A percentile compares a stretch with the other conserved stretches of the same genome.
These are phyloP conservation scores for Colletotrichum plurivorum DNA, from an alignment of 2,329 filamentous ascomycete genomes.

Conservation along the genomic window DNA sequence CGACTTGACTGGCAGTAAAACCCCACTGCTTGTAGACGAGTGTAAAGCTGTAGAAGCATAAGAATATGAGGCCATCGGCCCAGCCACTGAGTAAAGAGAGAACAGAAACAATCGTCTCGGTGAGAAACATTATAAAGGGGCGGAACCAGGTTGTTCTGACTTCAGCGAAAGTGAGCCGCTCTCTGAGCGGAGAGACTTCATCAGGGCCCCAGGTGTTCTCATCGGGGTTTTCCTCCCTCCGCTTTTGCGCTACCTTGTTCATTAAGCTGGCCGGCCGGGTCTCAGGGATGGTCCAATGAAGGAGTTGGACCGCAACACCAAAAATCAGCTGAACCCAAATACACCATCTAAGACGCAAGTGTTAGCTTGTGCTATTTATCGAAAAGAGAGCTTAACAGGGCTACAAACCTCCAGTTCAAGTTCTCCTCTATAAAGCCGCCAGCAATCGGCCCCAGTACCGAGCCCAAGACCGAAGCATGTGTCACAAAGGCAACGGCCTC, in stretches of 20 bases:
- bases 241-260: conserved; percentile 83
- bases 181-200: conserved; percentile 74
- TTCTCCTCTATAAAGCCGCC: conserved; percentile 81
- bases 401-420: conserved; percentile 73
- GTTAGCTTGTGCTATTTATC: conserved; percentile 31
- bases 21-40: conserved; percentile 78
- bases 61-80: conserved; percentile 82
- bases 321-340: conserved; percentile 92
- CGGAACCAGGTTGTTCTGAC: conserved; percentile 71
- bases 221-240: conserved; percentile 68
- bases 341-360: conserved; percentile 60
- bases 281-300: conserved; percentile 82
- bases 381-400: too few relatives aligned
- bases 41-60: conserved; percentile 80
- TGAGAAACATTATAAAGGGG: conserved; percentile 81
- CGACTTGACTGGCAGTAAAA: conserved; percentile 70
- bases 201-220: conserved; percentile 78
- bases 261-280: conserved; percentile 84
- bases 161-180: conserved; percentile 72
- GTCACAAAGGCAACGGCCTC: conserved; percentile 84
- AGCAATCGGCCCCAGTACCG: conserved; percentile 82
- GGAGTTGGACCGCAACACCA: conserved; percentile 75
- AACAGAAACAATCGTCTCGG: conserved; percentile 80
- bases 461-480: conserved; percentile 84
- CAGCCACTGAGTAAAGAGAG: conserved; percentile 81